A percentile compares a stretch with the other conserved stretches of the same genome.
phyloP scores from a whole-genome alignment of 768 basidiomycete genomes.

The Cystobasidium tubakii region DNA sequence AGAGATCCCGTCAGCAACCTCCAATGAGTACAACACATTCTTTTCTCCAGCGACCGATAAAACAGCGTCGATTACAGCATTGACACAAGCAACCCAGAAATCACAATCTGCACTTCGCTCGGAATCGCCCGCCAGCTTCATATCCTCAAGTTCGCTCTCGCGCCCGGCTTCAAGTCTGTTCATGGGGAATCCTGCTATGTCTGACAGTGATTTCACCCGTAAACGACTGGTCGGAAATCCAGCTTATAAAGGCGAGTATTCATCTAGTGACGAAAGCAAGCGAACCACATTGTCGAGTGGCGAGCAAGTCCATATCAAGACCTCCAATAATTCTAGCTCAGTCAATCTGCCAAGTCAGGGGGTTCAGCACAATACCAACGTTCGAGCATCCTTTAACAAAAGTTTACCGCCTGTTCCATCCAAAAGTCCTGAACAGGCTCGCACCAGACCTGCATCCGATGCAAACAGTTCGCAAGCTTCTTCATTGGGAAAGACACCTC shows the following conservation, averaged over 20 bases:
- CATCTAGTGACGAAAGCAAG: conserved; percentile 19
- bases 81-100: background rate
- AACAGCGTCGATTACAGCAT: background rate
- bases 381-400: conserved; percentile 11
- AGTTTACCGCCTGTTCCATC: conserved; percentile 24
- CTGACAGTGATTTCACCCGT: background rate
- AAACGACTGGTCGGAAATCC: background rate
- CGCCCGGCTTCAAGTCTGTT: conserved; percentile 1
- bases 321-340: background rate
- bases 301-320: background rate
- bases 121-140: background rate
- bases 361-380: background rate
- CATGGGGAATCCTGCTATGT: background rate
- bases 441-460: background rate
- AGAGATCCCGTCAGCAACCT: no score
- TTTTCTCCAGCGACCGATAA: no score
- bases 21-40: no score
- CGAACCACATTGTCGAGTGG: conserved; percentile 26
- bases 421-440: background rate
- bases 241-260: background rate
- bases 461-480: background rate
- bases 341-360: background rate
- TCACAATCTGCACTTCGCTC: background rate
- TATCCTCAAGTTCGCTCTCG: background rate
- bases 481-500: background rate